Percentiles rank a stretch among this genome's conserved stretches.
These are phyloP conservation scores for Solanum chiquidenum DNA, from an alignment of 257 asterid genomes.

Conservation along the genomic window DNA sequence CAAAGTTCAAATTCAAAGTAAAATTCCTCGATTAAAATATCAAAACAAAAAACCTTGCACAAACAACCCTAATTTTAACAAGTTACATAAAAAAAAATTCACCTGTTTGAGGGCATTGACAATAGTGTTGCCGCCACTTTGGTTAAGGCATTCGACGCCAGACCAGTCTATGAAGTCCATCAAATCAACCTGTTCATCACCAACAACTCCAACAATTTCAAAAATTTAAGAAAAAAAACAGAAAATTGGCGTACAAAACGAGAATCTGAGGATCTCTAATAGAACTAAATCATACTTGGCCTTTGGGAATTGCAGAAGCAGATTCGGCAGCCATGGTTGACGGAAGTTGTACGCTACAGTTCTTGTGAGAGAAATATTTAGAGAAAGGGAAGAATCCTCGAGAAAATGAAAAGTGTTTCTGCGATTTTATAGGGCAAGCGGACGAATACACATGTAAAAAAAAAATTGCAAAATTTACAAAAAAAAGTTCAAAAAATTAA, in stretches of 20 bases:
- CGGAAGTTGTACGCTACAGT: neutral
- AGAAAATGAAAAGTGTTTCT: neutral
- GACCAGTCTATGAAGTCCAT: constrained; percentile 73
- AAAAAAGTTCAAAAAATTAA: no score
- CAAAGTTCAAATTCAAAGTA: neutral
- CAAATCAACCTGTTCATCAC: constrained; percentile 47
- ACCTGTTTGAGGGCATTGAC: constrained; percentile 77
- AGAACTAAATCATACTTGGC: constrained; percentile 26
- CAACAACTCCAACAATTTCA: neutral
- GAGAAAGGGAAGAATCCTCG: neutral
- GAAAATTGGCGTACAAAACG: neutral
- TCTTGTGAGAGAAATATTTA: neutral
- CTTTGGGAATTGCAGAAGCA: constrained; percentile 38
- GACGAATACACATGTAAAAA: neutral
- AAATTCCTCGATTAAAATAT: neutral
- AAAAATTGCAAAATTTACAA: neutral
- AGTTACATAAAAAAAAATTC: neutral
- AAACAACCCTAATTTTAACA: neutral
- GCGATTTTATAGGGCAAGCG: neutral
- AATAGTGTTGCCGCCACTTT: constrained; percentile 38
- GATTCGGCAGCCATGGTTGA: constrained; percentile 60
- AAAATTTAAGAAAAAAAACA: neutral
- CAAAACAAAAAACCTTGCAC: neutral
- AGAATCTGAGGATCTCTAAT: neutral
- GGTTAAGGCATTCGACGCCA: constrained; percentile 79